Percentiles rank a stretch among this genome's conserved stretches.
phyloP scores from a whole-genome alignment of 352 stramenopile species.

The Phytophthora citrophthora region DNA sequence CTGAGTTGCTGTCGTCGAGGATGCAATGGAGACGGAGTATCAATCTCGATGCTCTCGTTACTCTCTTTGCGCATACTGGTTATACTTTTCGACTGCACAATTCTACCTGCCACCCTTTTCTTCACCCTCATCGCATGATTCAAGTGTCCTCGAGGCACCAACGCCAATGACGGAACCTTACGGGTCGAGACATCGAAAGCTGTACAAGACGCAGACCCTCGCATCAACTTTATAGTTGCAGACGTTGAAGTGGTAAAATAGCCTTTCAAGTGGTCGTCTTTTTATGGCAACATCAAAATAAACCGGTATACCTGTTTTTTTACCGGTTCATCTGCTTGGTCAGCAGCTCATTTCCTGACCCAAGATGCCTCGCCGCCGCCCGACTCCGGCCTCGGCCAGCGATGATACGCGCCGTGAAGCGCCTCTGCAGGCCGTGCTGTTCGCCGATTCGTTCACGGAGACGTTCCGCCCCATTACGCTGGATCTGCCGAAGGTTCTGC shows the following conservation, averaged over 20 bases:
- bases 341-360: background rate
- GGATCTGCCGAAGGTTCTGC: conserved; percentile 92
- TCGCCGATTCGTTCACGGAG: conserved; percentile 95
- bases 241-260: conserved; percentile 1
- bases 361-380: conserved; percentile 17
- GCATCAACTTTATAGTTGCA: conserved; percentile 4
- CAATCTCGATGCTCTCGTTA: too few relatives aligned
- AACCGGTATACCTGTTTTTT: background rate
- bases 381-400: conserved; percentile 26
- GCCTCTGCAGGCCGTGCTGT: conserved; percentile 96
- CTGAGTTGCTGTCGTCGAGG: background rate
- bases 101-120: conserved; percentile 10
- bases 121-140: conserved; percentile 16
- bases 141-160: conserved; percentile 53
- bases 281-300: background rate
- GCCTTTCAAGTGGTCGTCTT: too few relatives aligned
- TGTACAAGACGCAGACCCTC: conserved; percentile 11
- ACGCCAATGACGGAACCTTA: conserved; percentile 51
- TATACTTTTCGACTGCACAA: conserved; percentile 6
- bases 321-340: conserved; percentile 9
- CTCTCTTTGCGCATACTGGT: too few relatives aligned
- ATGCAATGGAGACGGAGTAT: background rate
- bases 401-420: conserved; percentile 91
- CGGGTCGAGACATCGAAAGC: conserved; percentile 33
- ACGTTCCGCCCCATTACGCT: conserved; percentile 94